These are phyloP conservation scores for Sarocladiaceae sp. DNA, from an alignment of 2,329 filamentous ascomycete genomes.

Conservation along the genomic window DNA sequence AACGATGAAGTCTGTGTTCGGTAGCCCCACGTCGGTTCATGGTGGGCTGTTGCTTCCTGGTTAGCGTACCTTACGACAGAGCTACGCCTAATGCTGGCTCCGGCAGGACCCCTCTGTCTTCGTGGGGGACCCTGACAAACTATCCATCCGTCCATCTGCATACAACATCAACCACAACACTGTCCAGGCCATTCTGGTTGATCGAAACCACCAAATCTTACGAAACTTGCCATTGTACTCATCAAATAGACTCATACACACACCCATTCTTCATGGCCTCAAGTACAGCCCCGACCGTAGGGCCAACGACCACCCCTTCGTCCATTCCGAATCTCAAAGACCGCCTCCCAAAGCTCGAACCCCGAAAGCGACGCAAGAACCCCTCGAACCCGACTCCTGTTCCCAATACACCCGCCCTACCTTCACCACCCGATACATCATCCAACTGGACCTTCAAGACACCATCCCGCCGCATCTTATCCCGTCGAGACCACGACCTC, in stretches of 20 bases:
- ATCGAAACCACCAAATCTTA: no score
- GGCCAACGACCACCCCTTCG: conserved; percentile 11
- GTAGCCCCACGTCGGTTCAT: conserved; percentile 7
- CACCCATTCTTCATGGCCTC: conserved; percentile 12
- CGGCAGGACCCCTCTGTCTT: neutral
- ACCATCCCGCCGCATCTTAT: conserved; percentile 78
- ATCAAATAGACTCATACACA: neutral
- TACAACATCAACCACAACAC: neutral
- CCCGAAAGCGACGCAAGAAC: conserved; percentile 51
- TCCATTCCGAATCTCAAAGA: conserved; percentile 37
- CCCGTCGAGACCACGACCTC: conserved; percentile 70
- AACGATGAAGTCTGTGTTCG: conserved; percentile 3
- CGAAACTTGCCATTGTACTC: no score
- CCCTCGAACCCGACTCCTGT: conserved; percentile 56
- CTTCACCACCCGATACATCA: conserved; percentile 56
- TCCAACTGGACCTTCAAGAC: conserved; percentile 53
- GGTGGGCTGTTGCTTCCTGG: conserved; percentile 2
- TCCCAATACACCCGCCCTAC: conserved; percentile 71
- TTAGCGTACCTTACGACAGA: neutral
- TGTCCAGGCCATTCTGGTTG: no score
- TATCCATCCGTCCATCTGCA: no score
- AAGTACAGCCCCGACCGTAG: conserved; percentile 10
- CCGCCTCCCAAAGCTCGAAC: conserved; percentile 63
- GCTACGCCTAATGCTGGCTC: no score
- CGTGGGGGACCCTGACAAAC: neutral